A percentile compares a stretch with the other conserved stretches of the same genome.
These are phyloP conservation scores for Raddia distichophylla DNA, from an alignment of 176 grass and related monocot genomes.

Conservation along the genomic window DNA sequence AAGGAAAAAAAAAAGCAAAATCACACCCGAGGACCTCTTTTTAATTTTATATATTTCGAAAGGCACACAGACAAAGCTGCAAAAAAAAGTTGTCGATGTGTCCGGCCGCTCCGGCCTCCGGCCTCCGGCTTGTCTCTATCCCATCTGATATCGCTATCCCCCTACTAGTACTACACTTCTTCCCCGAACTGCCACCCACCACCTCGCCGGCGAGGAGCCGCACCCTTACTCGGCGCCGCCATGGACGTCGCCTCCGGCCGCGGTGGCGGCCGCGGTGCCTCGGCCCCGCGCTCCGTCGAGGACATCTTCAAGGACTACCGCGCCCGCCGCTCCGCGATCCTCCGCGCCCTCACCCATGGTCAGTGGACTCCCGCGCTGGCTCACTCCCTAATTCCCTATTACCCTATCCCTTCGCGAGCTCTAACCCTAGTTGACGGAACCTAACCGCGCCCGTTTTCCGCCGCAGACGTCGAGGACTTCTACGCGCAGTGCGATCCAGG, in stretches of 20 bases:
- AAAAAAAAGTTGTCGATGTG: no score
- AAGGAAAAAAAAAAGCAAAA: no score
- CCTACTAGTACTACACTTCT: background rate
- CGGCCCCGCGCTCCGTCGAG: slow-evolving; percentile 27
- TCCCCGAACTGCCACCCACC: slow-evolving; percentile 9
- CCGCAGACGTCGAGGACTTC: slow-evolving; percentile 54
- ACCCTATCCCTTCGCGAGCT: background rate
- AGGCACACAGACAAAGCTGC: no score
- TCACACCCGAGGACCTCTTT: background rate
- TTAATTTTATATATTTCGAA: background rate
- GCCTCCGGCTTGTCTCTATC: no score
- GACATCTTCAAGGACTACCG: slow-evolving; percentile 50
- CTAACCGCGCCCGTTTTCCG: slow-evolving; percentile 11
- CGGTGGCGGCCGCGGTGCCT: background rate
- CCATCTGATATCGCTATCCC: no score
- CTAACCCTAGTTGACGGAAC: slow-evolving; percentile 10
- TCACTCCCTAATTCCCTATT: background rate
- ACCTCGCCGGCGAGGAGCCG: slow-evolving; percentile 31
- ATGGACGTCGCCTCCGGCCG: slow-evolving; percentile 31
- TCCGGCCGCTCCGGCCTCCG: no score
- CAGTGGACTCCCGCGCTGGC: background rate
- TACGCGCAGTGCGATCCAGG: slow-evolving; percentile 59
- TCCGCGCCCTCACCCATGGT: slow-evolving; percentile 49
- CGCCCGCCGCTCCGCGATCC: slow-evolving; percentile 49
- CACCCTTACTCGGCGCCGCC: background rate